These are phyloP conservation scores for Brassica rapa DNA, from an alignment of 345 rosid genomes.

Conservation along the genomic window DNA sequence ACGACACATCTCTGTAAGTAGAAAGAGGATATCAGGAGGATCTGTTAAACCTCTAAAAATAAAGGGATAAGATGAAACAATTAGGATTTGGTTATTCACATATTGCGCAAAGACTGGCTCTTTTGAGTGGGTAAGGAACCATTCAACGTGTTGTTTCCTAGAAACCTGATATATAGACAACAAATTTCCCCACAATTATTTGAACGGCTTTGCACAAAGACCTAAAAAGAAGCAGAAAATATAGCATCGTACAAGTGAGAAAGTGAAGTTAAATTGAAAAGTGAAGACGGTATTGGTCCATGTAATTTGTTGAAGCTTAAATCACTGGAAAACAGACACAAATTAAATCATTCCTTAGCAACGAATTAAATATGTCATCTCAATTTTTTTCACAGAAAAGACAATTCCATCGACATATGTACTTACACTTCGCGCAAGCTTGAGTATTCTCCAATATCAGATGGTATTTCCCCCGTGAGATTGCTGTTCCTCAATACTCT, in stretches of 20 bases:
- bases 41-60: background rate
- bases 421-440: slow-evolving; percentile 63
- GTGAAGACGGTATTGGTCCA: slow-evolving; percentile 36
- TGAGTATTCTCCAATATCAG: slow-evolving; percentile 52
- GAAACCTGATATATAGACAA: slow-evolving; percentile 51
- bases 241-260: slow-evolving; percentile 54
- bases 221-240: slow-evolving; percentile 12
- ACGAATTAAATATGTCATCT: background rate
- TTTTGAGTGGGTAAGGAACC: slow-evolving; percentile 61
- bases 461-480: slow-evolving; percentile 58
- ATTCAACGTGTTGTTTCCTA: slow-evolving; percentile 45
- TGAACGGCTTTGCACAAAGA: background rate
- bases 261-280: slow-evolving; percentile 38
- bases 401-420: background rate
- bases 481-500: slow-evolving; percentile 61
- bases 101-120: slow-evolving; percentile 46
- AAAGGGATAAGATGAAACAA: background rate
- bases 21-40: background rate
- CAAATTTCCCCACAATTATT: slow-evolving; percentile 2
- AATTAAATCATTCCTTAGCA: background rate
- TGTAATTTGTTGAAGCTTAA: slow-evolving; percentile 43
- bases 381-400: background rate
- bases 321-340: slow-evolving; percentile 35
- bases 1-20: slow-evolving; percentile 70
- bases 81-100: slow-evolving; percentile 50